A percentile compares a stretch with the other conserved stretches of the same genome.
These are phyloP conservation scores for Truncatella angustata DNA, from an alignment of 2,329 filamentous ascomycete genomes.

Conservation along the genomic window DNA sequence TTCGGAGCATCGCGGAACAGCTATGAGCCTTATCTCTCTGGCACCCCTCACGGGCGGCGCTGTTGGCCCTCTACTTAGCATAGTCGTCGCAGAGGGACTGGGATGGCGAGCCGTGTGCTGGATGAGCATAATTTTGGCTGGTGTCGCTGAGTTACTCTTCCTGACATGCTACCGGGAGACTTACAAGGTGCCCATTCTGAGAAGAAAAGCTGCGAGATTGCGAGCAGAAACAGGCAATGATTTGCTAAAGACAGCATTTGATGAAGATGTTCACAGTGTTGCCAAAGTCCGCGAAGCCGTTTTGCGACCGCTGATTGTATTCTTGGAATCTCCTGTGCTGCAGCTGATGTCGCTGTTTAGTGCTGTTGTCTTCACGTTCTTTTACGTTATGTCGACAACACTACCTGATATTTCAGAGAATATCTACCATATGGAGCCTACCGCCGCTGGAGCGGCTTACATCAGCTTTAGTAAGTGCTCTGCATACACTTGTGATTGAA, in stretches of 20 bases:
- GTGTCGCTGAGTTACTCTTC: constrained; percentile 48
- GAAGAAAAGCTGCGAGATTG: constrained; percentile 35
- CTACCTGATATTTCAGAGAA: constrained; percentile 48
- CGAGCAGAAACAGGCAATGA: constrained; percentile 28
- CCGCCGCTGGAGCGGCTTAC: constrained; percentile 51
- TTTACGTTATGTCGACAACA: constrained; percentile 54
- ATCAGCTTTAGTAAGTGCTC: constrained; percentile 49
- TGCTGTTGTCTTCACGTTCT: constrained; percentile 48
- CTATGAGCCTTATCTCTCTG: constrained; percentile 56
- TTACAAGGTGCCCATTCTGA: constrained; percentile 56
- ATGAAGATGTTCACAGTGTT: constrained; percentile 22
- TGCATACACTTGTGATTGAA: constrained; percentile 7
- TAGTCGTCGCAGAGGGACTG: constrained; percentile 50
- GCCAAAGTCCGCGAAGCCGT: constrained; percentile 38
- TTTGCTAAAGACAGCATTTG: constrained; percentile 29
- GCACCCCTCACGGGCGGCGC: constrained; percentile 58
- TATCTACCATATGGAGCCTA: constrained; percentile 48
- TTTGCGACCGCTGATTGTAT: constrained; percentile 43
- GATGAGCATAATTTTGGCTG: constrained; percentile 46
- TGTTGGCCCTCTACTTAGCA: constrained; percentile 53
- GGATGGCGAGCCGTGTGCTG: constrained; percentile 56
- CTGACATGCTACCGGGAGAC: constrained; percentile 57
- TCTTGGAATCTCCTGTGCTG: constrained; percentile 52
- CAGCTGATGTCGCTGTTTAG: constrained; percentile 45
- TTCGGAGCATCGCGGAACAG: constrained; percentile 54